phyloP scores from a whole-genome alignment of 768 basidiomycete genomes.

The Clavulina sp. region DNA sequence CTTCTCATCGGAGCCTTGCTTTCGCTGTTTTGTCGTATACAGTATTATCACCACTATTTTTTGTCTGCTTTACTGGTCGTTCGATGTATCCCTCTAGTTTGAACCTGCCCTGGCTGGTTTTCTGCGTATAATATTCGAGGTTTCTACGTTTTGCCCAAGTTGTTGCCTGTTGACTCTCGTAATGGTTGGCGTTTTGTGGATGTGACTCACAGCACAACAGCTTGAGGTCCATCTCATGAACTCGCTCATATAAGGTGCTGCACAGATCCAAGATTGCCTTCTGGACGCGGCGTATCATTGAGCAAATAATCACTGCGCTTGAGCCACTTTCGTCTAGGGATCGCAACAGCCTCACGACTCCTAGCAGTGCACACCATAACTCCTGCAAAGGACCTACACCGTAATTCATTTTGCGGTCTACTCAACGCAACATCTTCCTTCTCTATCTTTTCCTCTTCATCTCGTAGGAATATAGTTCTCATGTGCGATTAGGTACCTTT shows the following conservation, averaged over 20 bases:
- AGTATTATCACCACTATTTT: no score
- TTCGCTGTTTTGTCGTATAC: no score
- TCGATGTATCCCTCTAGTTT: neutral
- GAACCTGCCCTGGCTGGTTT: neutral
- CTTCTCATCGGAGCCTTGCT: no score
- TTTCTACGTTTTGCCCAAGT: neutral
- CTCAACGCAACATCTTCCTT: no score
- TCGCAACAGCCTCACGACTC: no score
- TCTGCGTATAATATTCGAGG: neutral
- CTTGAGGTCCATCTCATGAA: neutral
- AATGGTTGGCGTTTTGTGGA: neutral
- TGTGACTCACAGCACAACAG: neutral
- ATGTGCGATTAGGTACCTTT: no score
- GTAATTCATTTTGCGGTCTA: no score
- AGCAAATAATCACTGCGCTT: neutral
- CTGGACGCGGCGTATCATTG: neutral
- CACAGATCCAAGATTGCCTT: neutral
- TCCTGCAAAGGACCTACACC: no score
- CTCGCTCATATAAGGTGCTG: neutral
- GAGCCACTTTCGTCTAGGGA: no score
- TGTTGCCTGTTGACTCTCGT: neutral
- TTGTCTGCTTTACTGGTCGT: neutral
- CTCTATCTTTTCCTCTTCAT: no score
- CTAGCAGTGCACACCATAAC: no score
- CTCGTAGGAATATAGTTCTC: no score